These are phyloP conservation scores for Polygonum aviculare DNA, from an alignment of 148 eudicot genomes.

Conservation along the genomic window DNA sequence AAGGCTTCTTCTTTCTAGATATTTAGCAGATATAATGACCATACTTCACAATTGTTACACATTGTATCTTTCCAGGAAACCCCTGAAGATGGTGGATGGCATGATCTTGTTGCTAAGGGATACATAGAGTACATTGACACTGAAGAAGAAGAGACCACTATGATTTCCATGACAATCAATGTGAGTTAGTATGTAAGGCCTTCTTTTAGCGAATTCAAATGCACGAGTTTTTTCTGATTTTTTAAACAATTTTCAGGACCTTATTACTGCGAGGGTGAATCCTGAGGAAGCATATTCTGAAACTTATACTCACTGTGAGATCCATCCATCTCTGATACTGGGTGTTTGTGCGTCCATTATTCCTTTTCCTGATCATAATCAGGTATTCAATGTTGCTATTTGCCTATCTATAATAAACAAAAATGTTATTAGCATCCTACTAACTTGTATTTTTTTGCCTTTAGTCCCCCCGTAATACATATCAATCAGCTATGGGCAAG, in stretches of 20 bases:
- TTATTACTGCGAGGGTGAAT: constrained; percentile 62
- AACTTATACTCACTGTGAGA: constrained; percentile 97
- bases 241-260: constrained; percentile 52
- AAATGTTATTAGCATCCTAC: background rate
- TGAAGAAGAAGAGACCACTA: constrained; percentile 98
- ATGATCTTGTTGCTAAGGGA: constrained; percentile 86
- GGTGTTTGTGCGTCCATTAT: constrained; percentile 99
- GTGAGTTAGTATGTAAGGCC: constrained; percentile 26
- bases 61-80: constrained; percentile 51
- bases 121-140: constrained; percentile 91
- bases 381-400: constrained; percentile 31
- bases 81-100: constrained; percentile 95
- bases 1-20: background rate
- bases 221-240: background rate
- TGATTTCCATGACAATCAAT: constrained; percentile 99
- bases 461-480: constrained; percentile 98
- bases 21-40: background rate
- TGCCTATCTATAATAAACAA: background rate
- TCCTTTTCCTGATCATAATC: constrained; percentile 98
- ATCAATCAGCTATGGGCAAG: constrained; percentile 99
- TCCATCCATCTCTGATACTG: constrained; percentile 89
- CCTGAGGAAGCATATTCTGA: constrained; percentile 90
- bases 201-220: background rate
- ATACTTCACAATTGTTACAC: background rate
- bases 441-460: constrained; percentile 16